Evolutionary conservation across 2,329 filamentous ascomycete species (phyloP).

Genomic region (Fusarium hainanense): DNA sequence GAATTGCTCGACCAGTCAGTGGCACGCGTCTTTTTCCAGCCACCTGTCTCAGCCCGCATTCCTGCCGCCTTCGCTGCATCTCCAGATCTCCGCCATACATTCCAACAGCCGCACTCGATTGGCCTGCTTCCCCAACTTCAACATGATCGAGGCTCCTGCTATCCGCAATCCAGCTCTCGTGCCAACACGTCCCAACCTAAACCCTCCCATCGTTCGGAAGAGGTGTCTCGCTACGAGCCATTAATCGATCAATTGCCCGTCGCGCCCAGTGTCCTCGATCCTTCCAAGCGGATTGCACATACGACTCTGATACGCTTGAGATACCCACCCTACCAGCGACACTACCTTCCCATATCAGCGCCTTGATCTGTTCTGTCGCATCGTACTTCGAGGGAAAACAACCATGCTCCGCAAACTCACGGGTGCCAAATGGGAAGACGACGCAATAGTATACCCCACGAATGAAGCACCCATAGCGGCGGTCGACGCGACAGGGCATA

Average conservation of each 20-base stretch:
- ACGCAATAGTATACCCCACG: fast-evolving
- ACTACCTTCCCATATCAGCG: fast-evolving
- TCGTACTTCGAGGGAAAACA: fast-evolving
- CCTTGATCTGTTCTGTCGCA: neutral
- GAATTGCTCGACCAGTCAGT: too few species aligned
- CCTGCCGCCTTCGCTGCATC: neutral
- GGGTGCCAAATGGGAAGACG: neutral
- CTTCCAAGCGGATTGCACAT: fast-evolving
- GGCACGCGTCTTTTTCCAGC: neutral
- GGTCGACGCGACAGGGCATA: neutral
- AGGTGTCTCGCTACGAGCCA: neutral
- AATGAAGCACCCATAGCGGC: neutral
- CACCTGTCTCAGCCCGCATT: neutral
- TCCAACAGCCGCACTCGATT: neutral
- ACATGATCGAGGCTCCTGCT: neutral
- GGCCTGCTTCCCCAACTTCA: neutral
- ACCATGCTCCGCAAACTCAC: fast-evolving
- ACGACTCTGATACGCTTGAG: neutral
- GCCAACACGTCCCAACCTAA: neutral
- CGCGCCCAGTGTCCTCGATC: neutral
- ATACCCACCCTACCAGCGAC: neutral
- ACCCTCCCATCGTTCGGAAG: neutral
- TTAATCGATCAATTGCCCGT: fast-evolving
- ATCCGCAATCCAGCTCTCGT: neutral
- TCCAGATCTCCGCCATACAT: neutral